Conservation (phyloP, 345 rosid genomes). For the Bruguiera sexangula region DNA sequence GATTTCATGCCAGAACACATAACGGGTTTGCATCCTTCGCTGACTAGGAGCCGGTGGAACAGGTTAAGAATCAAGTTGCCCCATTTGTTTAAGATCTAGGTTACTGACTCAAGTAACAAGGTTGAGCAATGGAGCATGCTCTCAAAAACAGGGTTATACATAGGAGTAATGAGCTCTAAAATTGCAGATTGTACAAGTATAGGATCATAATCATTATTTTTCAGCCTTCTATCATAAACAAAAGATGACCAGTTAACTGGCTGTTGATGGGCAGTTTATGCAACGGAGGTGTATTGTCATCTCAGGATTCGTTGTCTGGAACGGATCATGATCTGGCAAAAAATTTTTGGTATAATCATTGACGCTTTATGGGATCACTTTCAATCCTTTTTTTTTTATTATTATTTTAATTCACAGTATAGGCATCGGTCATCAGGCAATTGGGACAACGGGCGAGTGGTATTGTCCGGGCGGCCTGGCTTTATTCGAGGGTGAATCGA, state of each 20-base stretch:
- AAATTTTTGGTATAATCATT: too few relatives aligned
- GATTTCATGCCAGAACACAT: constrained; percentile 94
- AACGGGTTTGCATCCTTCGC: constrained; percentile 61
- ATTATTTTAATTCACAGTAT: too few relatives aligned
- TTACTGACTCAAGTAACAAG: background rate
- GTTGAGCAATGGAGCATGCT: background rate
- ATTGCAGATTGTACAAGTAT: background rate
- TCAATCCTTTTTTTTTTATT: too few relatives aligned
- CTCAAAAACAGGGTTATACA: constrained; percentile 14
- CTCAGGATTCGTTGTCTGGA: too few relatives aligned
- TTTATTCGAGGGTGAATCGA: too few relatives aligned
- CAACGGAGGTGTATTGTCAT: background rate
- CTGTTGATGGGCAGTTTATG: background rate
- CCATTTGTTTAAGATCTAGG: constrained; percentile 10
- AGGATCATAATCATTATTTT: background rate
- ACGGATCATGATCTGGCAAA: too few relatives aligned
- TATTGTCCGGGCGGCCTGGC: too few relatives aligned
- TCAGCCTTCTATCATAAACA: background rate
- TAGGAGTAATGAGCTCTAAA: constrained; percentile 4
- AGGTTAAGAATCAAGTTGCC: constrained; percentile 60
- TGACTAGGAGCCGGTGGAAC: constrained; percentile 61
- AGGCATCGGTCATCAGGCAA: too few relatives aligned
- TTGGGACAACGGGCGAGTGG: too few relatives aligned
- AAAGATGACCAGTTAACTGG: background rate
- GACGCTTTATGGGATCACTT: too few relatives aligned